Evolutionary conservation across 1,284 basidiomycete species (phyloP), one percentile per base, ranked within the genome.

Genomic region (Moesziomyces antarcticus): DNA sequence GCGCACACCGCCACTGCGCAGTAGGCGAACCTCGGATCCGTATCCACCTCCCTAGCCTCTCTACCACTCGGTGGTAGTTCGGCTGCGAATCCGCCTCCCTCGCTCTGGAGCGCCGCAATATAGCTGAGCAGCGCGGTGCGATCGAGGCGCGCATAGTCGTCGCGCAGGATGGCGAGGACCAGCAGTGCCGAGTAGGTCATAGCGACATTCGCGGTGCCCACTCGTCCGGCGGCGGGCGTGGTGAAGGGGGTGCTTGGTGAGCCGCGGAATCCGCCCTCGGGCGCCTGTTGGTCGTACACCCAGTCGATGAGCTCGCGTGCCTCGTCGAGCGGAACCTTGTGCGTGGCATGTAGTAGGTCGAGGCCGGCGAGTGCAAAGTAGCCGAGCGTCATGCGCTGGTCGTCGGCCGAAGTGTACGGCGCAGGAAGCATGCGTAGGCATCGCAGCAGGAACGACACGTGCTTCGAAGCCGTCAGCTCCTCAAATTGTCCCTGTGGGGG

Each of bases 241-340:
- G n/a, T 3, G 9, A 13, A 24, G 14, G 44, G 14, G 4, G 24
- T 45, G 37, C 57, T 51, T 1, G 68, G 62, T 1, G 53, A 56
- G 11, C 78, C 75, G 14, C 70, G 47, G 25, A 81, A 82, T 1
- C 80, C 78, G 5, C 79, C 80, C 78, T 47, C 16, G 9, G 71
- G 47, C 82, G 88, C 88, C 77, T 94, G 92, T 82, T 94, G 90
- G 16, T 87, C 88, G 92, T 94, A 97, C 50, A 97, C 88, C 94
- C 94, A 97, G 55, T 89, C 87, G 6, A 63, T 54, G 6, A 73
- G 70, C 11, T 69, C 73, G 3, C 27, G 3, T 7, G 57, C 42
- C 25, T 83, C 75, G 5, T 55, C 47, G 1, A 42, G 9, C 0
- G 64, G 42, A 1, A 78, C 50, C 35, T 59, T 67, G 33, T 56